Evolutionary conservation across 176 grass and related monocot species (phyloP).

Genomic region (Neostapfia colusana): DNA sequence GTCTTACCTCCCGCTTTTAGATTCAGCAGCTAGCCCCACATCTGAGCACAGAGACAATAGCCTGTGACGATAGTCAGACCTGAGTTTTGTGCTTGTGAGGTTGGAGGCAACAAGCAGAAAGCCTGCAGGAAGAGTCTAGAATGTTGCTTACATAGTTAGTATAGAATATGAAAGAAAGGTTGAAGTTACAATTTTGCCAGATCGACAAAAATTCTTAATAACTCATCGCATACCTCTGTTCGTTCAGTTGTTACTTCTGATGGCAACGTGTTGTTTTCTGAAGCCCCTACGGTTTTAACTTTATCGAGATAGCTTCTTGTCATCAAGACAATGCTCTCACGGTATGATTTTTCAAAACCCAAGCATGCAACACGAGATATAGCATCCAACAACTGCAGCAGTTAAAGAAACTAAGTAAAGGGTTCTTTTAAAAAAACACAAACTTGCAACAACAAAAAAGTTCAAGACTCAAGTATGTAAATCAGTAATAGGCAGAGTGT

Average conservation of each 20-base stretch:
- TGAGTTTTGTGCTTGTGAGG: slow-evolving; percentile 81
- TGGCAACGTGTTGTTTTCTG: slow-evolving; percentile 67
- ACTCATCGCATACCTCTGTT: slow-evolving; percentile 55
- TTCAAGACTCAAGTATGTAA: slow-evolving; percentile 21
- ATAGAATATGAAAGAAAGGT: slow-evolving; percentile 36
- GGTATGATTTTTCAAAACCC: slow-evolving; percentile 98
- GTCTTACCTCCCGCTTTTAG: slow-evolving; percentile 82
- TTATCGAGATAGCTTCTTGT: slow-evolving; percentile 99
- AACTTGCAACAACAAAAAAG: slow-evolving; percentile 17
- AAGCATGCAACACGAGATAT: slow-evolving; percentile 95
- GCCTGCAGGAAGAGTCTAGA: slow-evolving; percentile 98
- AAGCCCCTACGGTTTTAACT: slow-evolving; percentile 71
- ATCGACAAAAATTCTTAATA: neutral
- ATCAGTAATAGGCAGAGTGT: slow-evolving; percentile 39
- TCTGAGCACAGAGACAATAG: slow-evolving; percentile 96
- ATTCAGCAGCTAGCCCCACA: slow-evolving; percentile 97
- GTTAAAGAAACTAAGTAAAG: slow-evolving; percentile 39
- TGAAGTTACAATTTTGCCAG: slow-evolving; percentile 34
- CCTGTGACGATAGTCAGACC: slow-evolving; percentile 93
- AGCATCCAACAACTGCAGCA: slow-evolving; percentile 82
- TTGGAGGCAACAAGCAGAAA: slow-evolving; percentile 92
- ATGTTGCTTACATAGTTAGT: slow-evolving; percentile 59
- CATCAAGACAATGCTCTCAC: slow-evolving; percentile 98
- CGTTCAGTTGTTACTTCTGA: slow-evolving; percentile 82
- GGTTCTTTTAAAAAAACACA: slow-evolving; percentile 25